Evolutionary conservation across 306 rosid species (phyloP).

Genomic region (Begonia peltatifolia): DNA sequence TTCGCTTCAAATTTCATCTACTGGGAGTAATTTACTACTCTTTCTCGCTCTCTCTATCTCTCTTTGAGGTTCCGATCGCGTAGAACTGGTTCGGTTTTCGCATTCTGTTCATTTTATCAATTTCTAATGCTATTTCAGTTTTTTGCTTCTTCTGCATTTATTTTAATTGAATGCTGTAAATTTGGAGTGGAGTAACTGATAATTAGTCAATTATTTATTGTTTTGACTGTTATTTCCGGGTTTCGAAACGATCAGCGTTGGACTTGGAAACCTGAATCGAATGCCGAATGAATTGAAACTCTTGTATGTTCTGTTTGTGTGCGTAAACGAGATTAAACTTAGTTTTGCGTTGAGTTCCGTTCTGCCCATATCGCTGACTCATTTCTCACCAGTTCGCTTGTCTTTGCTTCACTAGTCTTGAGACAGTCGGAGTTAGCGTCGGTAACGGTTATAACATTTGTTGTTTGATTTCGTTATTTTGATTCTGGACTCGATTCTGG

Average conservation of each 20-base stretch:
- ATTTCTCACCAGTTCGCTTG: neutral
- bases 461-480: too few relatives aligned
- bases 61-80: neutral
- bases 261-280: neutral
- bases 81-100: neutral
- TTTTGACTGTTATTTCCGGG: neutral
- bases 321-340: too few relatives aligned
- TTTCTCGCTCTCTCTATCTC: neutral
- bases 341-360: too few relatives aligned
- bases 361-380: neutral
- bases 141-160: neutral
- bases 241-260: neutral
- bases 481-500: too few relatives aligned
- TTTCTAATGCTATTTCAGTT: neutral
- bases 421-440: too few relatives aligned
- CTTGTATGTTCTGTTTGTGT: constrained; percentile 1
- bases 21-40: neutral
- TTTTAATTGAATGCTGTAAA: neutral
- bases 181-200: neutral
- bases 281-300: neutral
- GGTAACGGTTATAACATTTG: too few relatives aligned
- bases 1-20: constrained; percentile 12
- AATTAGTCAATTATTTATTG: neutral
- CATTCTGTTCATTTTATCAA: neutral
- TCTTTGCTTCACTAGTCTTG: too few relatives aligned